Base-by-base conservation (phyloP, 176 grass and related monocot species). In the Eragrostis curvula region DNA sequence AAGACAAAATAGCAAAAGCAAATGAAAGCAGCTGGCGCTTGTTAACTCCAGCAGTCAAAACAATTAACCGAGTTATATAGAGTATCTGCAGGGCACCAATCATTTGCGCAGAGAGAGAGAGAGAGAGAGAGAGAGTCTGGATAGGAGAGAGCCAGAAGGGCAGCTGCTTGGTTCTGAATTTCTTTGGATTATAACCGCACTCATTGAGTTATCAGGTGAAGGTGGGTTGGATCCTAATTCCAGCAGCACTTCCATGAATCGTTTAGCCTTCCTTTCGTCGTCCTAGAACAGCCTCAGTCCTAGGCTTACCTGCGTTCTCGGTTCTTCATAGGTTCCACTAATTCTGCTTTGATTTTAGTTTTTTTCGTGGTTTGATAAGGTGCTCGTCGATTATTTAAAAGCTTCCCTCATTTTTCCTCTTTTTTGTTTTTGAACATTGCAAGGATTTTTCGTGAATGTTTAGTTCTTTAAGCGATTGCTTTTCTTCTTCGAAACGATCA, bases 101-200 rank as follows among this genome's bases (percentile, higher is more conserved):
- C 70, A 83, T 75, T 55, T 66, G 70, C 24, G n/a, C n/a, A 51
- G 56, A 63, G 55, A 68, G 52, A 65, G 58, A 74, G 46, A 44
- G 57, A n/a, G n/a, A 51, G 56, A 63, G 55, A 68, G 52, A 65
- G 58, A 74, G 46, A 44, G 57, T 32, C 18, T 78, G 28, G 10
- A 8, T 30, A 72, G 48, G 61, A 39, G 65, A 70, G 67, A 60
- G 27, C 0, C 24, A 25, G 70, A 66, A 44, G 66, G 9, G 75
- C 8, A 39, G 20, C 60, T 66, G 2, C 24, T 47, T 69, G 28
- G 15, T 73, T 81, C 78, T 42, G 42, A 87, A 81, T 81, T 42
- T 60, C 51, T 42, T 45, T 5, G 18, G 32, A 36, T 36, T 36
- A 2, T 4, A 36, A 4, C 23, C 16, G 51, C n/a, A 23, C 61